These are phyloP conservation scores for Alternaria sp. DNA, from an alignment of 2,329 filamentous ascomycete species.

Conservation along the genomic window DNA sequence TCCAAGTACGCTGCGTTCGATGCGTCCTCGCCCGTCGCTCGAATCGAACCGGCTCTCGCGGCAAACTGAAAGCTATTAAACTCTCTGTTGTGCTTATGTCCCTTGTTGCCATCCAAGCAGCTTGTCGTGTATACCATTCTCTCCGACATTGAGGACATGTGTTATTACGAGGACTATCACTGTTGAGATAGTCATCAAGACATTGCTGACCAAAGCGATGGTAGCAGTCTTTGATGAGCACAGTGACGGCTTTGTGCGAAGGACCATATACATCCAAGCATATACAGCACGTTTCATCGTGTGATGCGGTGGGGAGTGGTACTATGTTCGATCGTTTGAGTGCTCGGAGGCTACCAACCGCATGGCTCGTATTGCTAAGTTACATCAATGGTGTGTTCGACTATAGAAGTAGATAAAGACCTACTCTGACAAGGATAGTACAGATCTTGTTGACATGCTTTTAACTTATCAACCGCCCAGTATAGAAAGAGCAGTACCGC, in stretches of 20 bases:
- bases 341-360: neutral
- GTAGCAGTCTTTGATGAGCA: constrained; percentile 12
- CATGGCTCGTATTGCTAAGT: neutral
- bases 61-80: neutral
- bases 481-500: neutral
- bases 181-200: constrained; percentile 16
- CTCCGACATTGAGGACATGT: constrained; percentile 20
- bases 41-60: neutral
- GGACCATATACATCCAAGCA: constrained; percentile 6
- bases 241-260: constrained; percentile 8
- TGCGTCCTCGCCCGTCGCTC: neutral
- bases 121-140: constrained; percentile 15
- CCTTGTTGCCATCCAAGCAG: neutral
- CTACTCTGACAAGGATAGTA: neutral
- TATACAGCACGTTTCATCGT: constrained; percentile 14
- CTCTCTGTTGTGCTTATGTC: constrained; percentile 7
- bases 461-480: neutral
- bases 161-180: constrained; percentile 11
- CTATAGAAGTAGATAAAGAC: neutral
- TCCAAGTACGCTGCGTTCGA: neutral
- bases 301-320: neutral
- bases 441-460: neutral
- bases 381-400: neutral
- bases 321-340: constrained; percentile 1
- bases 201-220: constrained; percentile 22